These are phyloP conservation scores for Xylaria sp. DNA, from an alignment of 2,329 filamentous ascomycete species.

Conservation along the genomic window DNA sequence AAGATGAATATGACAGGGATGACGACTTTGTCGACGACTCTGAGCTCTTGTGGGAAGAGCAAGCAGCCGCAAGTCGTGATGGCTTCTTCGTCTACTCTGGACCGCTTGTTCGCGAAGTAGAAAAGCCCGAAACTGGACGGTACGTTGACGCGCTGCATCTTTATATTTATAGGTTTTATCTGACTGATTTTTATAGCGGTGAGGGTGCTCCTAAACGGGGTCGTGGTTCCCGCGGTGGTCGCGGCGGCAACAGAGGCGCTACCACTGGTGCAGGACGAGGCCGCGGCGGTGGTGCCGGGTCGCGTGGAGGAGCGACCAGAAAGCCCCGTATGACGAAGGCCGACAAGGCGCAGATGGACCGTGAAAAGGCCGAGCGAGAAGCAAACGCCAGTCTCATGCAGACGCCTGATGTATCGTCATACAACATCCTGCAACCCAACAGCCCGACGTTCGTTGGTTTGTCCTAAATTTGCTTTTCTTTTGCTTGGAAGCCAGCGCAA, in stretches of 20 bases:
- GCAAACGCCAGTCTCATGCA: conserved; percentile 30
- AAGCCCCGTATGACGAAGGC: conserved; percentile 85
- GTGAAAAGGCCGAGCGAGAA: conserved; percentile 74
- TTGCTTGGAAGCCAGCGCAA: neutral
- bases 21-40: conserved; percentile 90
- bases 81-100: conserved; percentile 98
- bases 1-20: conserved; percentile 78
- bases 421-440: conserved; percentile 31
- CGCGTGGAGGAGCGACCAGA: conserved; percentile 67
- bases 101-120: conserved; percentile 78
- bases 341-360: conserved; percentile 73
- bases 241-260: conserved; percentile 53
- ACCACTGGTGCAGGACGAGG: conserved; percentile 48
- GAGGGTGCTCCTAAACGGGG: conserved; percentile 69
- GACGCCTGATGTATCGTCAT: conserved; percentile 26
- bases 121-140: conserved; percentile 58
- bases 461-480: conserved; percentile 15
- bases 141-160: conserved; percentile 34
- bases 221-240: conserved; percentile 45
- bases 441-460: conserved; percentile 33
- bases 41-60: conserved; percentile 90
- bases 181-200: conserved; percentile 47
- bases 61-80: conserved; percentile 88
- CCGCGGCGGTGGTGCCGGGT: conserved; percentile 28
- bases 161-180: conserved; percentile 21